Base-by-base conservation (phyloP, 2,329 filamentous ascomycete genomes). In the Aspergillus latus region DNA sequence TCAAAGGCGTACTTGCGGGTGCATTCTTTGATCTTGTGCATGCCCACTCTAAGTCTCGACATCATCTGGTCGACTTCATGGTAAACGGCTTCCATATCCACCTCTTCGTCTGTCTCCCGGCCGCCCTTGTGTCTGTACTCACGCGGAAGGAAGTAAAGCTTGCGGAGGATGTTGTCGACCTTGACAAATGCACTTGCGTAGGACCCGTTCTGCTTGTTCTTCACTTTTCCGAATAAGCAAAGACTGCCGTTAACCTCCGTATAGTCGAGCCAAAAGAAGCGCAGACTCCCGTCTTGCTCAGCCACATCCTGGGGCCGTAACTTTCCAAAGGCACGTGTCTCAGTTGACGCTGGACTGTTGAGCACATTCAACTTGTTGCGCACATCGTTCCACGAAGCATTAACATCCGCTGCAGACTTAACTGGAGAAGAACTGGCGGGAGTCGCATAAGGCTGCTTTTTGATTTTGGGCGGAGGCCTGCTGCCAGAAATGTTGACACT, bases 201-300 rank as follows among this genome's bases (percentile, higher is more conserved):
- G 43, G 80, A 80, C 50, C 84, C 86, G 1, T 85, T 90, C 66
- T 86, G 88, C 73, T 92, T 96, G 77, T 97, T 92, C 66, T 92
- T 86, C 26, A 97, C 93, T 71, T 99, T 99, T 61, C 94, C 94
- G 69, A 99, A 97, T 9, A 99, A 82, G 72, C 92, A 97, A 8
- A 99, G 79, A 64, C 87, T 94, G 57, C 93, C 93, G 66, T 92
- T 92, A 70, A 96, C 80, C 70, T 99, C 94, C 0, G 88, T 91
- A 68, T 96, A 99, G 74, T 99, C 94, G 6, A 90, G 88, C 94
- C 94, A 99, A 78, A 97, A 99, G 78, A 99, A 91, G 64, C 88
- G 88, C 30, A 99, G 80, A 64, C 89, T 95, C 36, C 93, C 94
- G 68, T 99, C 92, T 60, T 90, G 86, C 72, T 97, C 93, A n/a